These are phyloP conservation scores for Glomus cerebriforme DNA, from an alignment of 192 early-diverging fungal species.

Conservation along the genomic window DNA sequence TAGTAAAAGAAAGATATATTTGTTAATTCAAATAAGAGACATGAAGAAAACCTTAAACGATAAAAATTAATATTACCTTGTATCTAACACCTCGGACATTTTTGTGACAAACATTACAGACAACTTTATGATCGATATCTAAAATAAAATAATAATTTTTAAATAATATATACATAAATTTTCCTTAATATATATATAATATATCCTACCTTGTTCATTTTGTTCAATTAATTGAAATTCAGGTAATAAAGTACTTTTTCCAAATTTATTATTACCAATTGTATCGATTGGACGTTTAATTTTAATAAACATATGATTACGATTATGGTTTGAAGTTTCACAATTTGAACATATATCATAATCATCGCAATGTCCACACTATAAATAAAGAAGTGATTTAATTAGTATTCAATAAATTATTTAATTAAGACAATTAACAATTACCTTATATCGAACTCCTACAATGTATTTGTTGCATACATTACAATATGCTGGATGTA, in stretches of 20 bases:
- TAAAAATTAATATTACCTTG: not conserved
- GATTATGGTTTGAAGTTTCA: constrained; percentile 42
- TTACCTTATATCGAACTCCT: constrained; percentile 55
- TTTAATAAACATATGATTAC: constrained; percentile 48
- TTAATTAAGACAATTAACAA: not conserved
- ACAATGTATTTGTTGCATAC: constrained; percentile 41
- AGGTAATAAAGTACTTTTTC: not conserved
- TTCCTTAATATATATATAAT: not conserved
- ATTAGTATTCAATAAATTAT: not conserved
- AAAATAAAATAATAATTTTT: not conserved
- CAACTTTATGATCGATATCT: not conserved
- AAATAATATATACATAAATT: not conserved
- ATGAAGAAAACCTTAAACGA: not conserved
- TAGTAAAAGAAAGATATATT: not conserved
- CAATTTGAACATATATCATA: constrained; percentile 69
- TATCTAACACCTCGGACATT: not conserved
- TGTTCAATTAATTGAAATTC: constrained; percentile 13
- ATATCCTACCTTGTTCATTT: not conserved
- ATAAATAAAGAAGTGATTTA: not conserved
- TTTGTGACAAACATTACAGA: not conserved
- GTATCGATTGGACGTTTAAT: constrained; percentile 43
- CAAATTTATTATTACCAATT: constrained; percentile 20
- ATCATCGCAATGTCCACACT: constrained; percentile 57
- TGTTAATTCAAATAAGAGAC: not conserved
- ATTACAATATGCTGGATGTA: constrained; percentile 39